These are phyloP conservation scores for Russula lepida DNA, from an alignment of 768 basidiomycete species.

Conservation along the genomic window DNA sequence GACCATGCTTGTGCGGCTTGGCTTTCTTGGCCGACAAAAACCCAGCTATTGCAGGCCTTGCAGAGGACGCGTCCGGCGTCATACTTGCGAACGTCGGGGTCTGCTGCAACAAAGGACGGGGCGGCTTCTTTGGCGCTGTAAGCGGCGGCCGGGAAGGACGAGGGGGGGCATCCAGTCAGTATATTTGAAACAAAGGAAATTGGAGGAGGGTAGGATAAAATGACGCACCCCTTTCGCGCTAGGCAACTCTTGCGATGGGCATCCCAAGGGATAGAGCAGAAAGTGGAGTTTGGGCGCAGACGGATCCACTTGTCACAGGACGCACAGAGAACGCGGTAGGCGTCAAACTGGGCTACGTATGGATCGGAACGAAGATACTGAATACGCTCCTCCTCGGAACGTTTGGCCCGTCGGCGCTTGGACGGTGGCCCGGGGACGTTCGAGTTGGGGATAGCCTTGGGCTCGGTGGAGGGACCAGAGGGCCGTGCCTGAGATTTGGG, in stretches of 20 bases:
- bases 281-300: conserved; percentile 77
- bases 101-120: conserved; percentile 43
- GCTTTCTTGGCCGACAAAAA: conserved; percentile 52
- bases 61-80: conserved; percentile 67
- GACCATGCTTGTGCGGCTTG: conserved; percentile 64
- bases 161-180: conserved; percentile 29
- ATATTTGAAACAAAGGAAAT: background rate
- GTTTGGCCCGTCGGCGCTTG: conserved; percentile 65
- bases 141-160: background rate
- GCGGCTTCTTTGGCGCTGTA: conserved; percentile 52
- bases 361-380: conserved; percentile 60
- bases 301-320: conserved; percentile 83
- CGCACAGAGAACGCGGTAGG: conserved; percentile 71
- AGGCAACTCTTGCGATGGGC: conserved; percentile 78
- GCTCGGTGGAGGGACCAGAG: background rate
- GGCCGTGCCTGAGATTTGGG: background rate
- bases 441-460: background rate
- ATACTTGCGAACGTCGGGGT: conserved; percentile 66
- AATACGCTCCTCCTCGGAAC: conserved; percentile 71
- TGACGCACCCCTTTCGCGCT: conserved; percentile 61
- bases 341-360: conserved; percentile 73
- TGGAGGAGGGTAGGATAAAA: background rate
- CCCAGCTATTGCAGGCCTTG: conserved; percentile 59
- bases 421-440: conserved; percentile 17
- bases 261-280: conserved; percentile 85